Evolutionary conservation across 495 filamentous ascomycete species (phyloP), one percentile per base, ranked within the genome.

Genomic region (Xylaria curta): DNA sequence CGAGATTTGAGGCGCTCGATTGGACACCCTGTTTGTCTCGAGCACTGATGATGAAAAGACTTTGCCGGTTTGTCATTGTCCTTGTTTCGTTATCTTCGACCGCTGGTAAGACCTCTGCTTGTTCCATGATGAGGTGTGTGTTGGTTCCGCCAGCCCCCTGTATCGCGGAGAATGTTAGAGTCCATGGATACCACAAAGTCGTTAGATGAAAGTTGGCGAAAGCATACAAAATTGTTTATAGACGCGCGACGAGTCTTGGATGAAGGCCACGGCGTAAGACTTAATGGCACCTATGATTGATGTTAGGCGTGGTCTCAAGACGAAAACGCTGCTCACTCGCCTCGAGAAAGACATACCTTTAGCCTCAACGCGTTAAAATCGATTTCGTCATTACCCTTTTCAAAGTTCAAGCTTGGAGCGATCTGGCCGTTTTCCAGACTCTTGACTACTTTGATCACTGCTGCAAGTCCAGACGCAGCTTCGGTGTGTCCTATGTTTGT

Each of bases 401-500:
- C 82, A 59, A 90, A 86, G 33, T 85, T 82, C n/a, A 87, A 72
- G 68, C 84, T 85, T 13, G 85, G 83, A 19, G 82, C 70, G 67
- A 87, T 82, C 76, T 84, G 82, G n/a, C 84, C 84, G 71, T 84
- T 83, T 67, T 91, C 87, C 24, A 91, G 76, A 81, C 87, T 86
- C 47, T 89, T 69, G 21, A 82, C 77, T 0, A 84, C 81, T 68
- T 91, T 91, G 69, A 91, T 87, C 12, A 91, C 73, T 1, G 84
- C 86, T 0, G 87, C 81, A 24, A 91, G 78, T 19, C 89, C 89
- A 65, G 82, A 84, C 10, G 83, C 83, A 9, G 82, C 86, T 72
- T 91, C 89, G 1, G 84, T 72, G 71, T 91, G 89, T 6, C 89
- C 88, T 13, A 90, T 81, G 69, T 89, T 89, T 0, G 86, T 83